Percentiles rank a stretch among this genome's conserved stretches.
Evolutionary conservation across 306 rosid species (phyloP).

Genomic region (Quercus variabilis): DNA sequence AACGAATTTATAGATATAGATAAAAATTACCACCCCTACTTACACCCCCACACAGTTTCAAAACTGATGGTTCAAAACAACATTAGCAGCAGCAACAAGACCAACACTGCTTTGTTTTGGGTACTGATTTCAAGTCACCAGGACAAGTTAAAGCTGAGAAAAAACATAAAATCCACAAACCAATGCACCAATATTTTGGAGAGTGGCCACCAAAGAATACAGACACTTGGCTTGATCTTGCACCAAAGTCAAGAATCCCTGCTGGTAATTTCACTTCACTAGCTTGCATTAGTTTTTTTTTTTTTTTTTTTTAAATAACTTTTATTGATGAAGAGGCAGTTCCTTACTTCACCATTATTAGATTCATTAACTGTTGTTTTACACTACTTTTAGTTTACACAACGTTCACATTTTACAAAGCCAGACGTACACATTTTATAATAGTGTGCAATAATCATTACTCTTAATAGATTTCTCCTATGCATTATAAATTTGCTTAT

Average conservation of each 20-base stretch:
- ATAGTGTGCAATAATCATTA: no score
- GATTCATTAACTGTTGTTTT: no score
- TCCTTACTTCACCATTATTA: no score
- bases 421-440: no score
- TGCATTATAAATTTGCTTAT: no score
- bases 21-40: no score
- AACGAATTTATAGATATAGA: no score
- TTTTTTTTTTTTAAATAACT: no score
- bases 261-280: constrained; percentile 32
- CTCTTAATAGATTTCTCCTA: no score
- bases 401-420: no score
- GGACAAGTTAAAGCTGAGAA: constrained; percentile 46
- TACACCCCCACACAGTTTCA: constrained; percentile 37
- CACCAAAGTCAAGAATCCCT: constrained; percentile 71
- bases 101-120: constrained; percentile 79
- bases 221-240: constrained; percentile 96
- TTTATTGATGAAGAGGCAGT: not conserved
- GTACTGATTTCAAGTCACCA: constrained; percentile 83
- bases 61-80: constrained; percentile 23
- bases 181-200: constrained; percentile 90
- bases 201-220: constrained; percentile 90
- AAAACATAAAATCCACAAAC: constrained; percentile 67
- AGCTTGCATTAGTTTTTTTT: not conserved
- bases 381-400: no score
- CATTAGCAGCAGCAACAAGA: constrained; percentile 38